Base-by-base conservation (phyloP, 2,329 filamentous ascomycete species). In the Ceratocystiopsis sp. region DNA sequence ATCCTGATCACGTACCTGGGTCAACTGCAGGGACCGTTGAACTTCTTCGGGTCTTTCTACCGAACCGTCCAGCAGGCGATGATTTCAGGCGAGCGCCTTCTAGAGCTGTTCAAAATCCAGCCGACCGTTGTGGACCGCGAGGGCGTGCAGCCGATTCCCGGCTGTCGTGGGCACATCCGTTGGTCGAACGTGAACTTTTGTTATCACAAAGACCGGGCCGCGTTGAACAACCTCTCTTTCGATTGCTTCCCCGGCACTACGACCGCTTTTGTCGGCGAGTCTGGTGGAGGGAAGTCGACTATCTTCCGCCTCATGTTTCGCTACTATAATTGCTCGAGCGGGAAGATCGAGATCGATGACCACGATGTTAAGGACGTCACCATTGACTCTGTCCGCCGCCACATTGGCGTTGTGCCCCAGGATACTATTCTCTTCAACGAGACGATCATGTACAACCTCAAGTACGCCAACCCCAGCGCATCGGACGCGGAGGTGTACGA, bases 391-490 rank as follows among this genome's bases (percentile, higher is more conserved):
- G 69, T 98, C 44, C 78, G 91, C 51, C 73, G 75, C 46, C 81
- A 87, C 57, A 95, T 98, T 54, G 91, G 91, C 19, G 89, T 98
- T 37, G 91, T 98, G 8, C 91, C 91, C 1, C 91, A 98, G 59
- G 91, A 98, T 54, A 95, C 89, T 5, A 83, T 93, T 29, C 50
- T 60, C 17, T 73, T 73, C 54, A 71, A 73, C 51, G 68, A 70
- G 35, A 65, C 63, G 2, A 61, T 73, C 43, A 70, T 71, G 58
- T 71, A 70, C 54, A 73, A 73, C 46, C 58, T 73, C 12, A 59
- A 64, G 42, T 73, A 73, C 43, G 69, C 68, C 18, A 67, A 66
- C 46, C 62, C 65, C 0, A 52, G 58, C 13, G 69, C 66, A 2
- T 59, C 66, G 0, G 61, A 71, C 29, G 65, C 64, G 33, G 66